Evolutionary conservation across 305 asterid species (phyloP).

Genomic region (Fraxinus angustifolia): DNA sequence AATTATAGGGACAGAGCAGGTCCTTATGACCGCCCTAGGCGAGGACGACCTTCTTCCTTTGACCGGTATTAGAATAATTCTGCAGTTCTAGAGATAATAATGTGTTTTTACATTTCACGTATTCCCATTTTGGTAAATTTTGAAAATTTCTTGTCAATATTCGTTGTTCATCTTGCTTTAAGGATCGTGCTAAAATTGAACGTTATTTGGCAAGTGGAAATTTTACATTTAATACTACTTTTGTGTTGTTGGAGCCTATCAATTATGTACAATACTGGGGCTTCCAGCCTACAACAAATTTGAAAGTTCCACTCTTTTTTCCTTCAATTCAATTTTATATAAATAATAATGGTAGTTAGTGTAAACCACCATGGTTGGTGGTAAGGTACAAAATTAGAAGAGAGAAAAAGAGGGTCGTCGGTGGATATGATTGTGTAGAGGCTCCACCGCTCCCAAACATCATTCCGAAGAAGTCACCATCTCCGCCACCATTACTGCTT

Average conservation of each 20-base stretch:
- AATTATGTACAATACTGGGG: neutral
- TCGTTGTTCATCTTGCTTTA: neutral
- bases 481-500: neutral
- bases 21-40: conserved; percentile 89
- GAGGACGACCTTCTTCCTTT: conserved; percentile 65
- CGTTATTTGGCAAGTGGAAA: neutral
- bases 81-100: conserved; percentile 8
- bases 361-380: conserved; percentile 3
- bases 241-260: neutral
- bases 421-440: conserved; percentile 6
- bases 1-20: conserved; percentile 75
- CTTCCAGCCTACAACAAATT: neutral
- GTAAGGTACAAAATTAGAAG: conserved; percentile 18
- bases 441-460: conserved; percentile 18
- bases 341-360: conserved; percentile 5
- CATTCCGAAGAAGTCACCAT: conserved; percentile 19
- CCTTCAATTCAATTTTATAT: neutral
- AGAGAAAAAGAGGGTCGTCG: neutral
- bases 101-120: neutral
- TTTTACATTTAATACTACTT: neutral
- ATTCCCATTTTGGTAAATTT: neutral
- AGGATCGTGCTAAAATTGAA: neutral
- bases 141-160: neutral
- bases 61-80: conserved; percentile 54
- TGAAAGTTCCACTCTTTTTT: neutral